phyloP scores from a whole-genome alignment of 257 asterid species.

The Marsdenia floribunda region DNA sequence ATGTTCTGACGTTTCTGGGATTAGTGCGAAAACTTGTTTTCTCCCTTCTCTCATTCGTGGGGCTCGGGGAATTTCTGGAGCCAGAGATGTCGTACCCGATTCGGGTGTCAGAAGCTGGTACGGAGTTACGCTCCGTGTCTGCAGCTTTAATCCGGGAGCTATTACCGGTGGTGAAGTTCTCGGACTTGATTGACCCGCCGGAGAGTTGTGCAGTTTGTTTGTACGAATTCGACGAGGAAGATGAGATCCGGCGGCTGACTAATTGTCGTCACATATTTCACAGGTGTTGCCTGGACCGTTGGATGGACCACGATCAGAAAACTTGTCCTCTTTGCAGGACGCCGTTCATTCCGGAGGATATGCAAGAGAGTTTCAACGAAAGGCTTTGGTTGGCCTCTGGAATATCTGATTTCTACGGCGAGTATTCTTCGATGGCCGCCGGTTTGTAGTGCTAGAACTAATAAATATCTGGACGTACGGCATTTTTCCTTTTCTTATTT shows the following conservation, averaged over 20 bases:
- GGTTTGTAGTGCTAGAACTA: slow-evolving; percentile 35
- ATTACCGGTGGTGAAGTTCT: slow-evolving; percentile 68
- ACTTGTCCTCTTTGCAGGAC: slow-evolving; percentile 94
- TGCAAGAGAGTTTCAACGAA: slow-evolving; percentile 83
- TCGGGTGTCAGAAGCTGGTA: slow-evolving; percentile 18
- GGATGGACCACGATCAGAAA: slow-evolving; percentile 99
- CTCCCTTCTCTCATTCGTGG: slow-evolving; percentile 37
- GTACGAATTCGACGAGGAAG: slow-evolving; percentile 70
- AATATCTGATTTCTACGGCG: slow-evolving; percentile 74
- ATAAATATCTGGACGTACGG: background rate
- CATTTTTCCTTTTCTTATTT: background rate
- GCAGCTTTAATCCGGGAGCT: slow-evolving; percentile 78
- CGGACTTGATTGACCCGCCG: slow-evolving; percentile 57
- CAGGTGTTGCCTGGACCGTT: slow-evolving; percentile 82
- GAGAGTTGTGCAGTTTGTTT: slow-evolving; percentile 90
- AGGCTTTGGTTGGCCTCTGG: slow-evolving; percentile 86
- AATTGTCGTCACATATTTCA: slow-evolving; percentile 87
- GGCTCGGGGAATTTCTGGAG: slow-evolving; percentile 55
- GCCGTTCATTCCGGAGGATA: slow-evolving; percentile 73
- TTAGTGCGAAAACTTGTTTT: slow-evolving; percentile 38
- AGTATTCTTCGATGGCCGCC: slow-evolving; percentile 52
- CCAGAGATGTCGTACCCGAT: slow-evolving; percentile 26
- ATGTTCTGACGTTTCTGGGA: slow-evolving; percentile 49
- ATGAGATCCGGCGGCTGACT: slow-evolving; percentile 81
- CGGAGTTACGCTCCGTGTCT: slow-evolving; percentile 46